Evolutionary conservation across 2,329 filamentous ascomycete species (phyloP).

Genomic region (Whalleya microplaca): DNA sequence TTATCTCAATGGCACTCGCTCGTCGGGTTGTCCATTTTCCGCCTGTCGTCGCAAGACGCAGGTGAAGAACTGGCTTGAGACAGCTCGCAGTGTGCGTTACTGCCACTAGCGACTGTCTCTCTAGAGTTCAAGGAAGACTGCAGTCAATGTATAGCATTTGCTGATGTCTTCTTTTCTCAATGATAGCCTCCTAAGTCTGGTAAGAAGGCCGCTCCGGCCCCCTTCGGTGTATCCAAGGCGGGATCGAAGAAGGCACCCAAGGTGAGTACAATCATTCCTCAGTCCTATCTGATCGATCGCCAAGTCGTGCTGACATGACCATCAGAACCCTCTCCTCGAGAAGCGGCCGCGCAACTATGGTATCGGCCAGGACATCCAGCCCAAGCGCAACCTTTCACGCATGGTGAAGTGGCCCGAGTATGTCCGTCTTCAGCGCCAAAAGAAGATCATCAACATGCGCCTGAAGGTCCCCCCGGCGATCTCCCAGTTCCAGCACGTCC

Average conservation of each 20-base stretch:
- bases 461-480: constrained; percentile 98
- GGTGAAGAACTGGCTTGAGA: constrained; percentile 72
- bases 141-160: constrained; percentile 76
- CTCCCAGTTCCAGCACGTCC: constrained; percentile 95
- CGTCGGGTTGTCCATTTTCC: constrained; percentile 44
- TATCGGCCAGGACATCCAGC: constrained; percentile 99
- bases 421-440: constrained; percentile 93
- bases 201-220: constrained; percentile 98
- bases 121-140: constrained; percentile 91
- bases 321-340: constrained; percentile 98
- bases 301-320: constrained; percentile 25
- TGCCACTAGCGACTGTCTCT: constrained; percentile 65
- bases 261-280: constrained; percentile 62
- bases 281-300: not conserved
- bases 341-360: constrained; percentile 97
- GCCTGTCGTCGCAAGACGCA: constrained; percentile 47
- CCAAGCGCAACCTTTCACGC: constrained; percentile 89
- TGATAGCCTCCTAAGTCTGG: constrained; percentile 98
- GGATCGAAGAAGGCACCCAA: constrained; percentile 92
- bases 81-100: constrained; percentile 53
- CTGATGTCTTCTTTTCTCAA: constrained; percentile 99
- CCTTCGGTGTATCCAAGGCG: constrained; percentile 94
- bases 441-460: constrained; percentile 96
- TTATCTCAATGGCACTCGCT: constrained; percentile 36
- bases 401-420: constrained; percentile 99